Base-by-base conservation (phyloP, 106 monocot species). In the Narthecium ossifragum region DNA sequence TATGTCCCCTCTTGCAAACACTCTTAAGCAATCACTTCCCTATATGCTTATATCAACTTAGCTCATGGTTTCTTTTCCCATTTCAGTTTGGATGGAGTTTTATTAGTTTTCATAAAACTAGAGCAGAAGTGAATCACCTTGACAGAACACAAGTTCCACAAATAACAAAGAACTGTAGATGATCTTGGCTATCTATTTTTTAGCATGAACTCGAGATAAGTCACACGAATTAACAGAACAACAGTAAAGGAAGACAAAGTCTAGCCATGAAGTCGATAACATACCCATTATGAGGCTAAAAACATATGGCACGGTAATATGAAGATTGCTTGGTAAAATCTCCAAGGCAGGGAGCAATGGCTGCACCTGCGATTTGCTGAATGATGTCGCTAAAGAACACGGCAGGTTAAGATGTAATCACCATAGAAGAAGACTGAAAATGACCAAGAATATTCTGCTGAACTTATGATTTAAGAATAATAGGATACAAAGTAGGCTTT, bases 321-420 rank as follows among this genome's bases (percentile, higher is more conserved):
- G 21, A 40, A 47, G 48, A 30, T 61, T 39, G 49, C 32, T 30
- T 10, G 69, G 57, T 2, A 57, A 63, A 2, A 33, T 20, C 36
- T 29, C 47, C n/a, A 61, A 61, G 47, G 67, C 21, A 2, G 55
- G 49, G 5, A 70, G 39, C 21, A 80, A 47, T 23, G 49, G 50
- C 63, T 71, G 65, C 58, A 70, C 22, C 25, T 43, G 55, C 57
- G 75, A 80, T 43, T 58, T 66, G 22, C 53, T 61, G 62, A 71
- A 75, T 36, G 75, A 80, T 66, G 80, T 80, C 57, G 70, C 80
- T 80, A 57, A 61, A 61, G 43, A 37, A 22, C 31, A 52, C 27
- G 50, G 31, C 1, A 45, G 24, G 47, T 60, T 17, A 66, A 12
- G 21, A 11, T 38, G 25, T 49, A 33, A 17, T 14, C 24, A 22